Conservation (phyloP, 352 stramenopile genomes). For the Globisporangium emineosum region DNA sequence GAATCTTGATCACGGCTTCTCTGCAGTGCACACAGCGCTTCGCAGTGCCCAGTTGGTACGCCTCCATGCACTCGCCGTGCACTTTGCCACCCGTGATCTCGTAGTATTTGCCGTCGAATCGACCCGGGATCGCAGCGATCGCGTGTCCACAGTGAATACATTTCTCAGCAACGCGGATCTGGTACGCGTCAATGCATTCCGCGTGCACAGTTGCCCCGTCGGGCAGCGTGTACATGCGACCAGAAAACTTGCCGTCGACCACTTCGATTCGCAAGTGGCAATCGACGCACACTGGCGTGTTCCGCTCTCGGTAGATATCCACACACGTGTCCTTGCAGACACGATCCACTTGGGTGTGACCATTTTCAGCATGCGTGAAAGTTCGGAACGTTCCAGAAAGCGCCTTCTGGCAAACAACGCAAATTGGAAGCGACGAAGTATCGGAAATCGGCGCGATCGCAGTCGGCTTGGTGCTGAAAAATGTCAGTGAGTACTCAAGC, state of each 20-base stretch:
- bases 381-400: slow-evolving; percentile 65
- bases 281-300: slow-evolving; percentile 71
- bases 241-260: slow-evolving; percentile 69
- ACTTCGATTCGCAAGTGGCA: slow-evolving; percentile 77
- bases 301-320: slow-evolving; percentile 66
- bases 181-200: slow-evolving; percentile 86
- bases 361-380: slow-evolving; percentile 54
- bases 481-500: slow-evolving; percentile 47
- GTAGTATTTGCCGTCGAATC: slow-evolving; percentile 81
- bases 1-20: slow-evolving; percentile 66
- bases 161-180: slow-evolving; percentile 75
- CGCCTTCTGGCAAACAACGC: slow-evolving; percentile 60
- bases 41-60: slow-evolving; percentile 64
- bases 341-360: slow-evolving; percentile 57
- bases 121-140: slow-evolving; percentile 69
- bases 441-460: slow-evolving; percentile 59
- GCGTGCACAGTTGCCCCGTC: slow-evolving; percentile 76
- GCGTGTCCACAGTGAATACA: slow-evolving; percentile 77
- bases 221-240: slow-evolving; percentile 73
- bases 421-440: slow-evolving; percentile 56
- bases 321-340: slow-evolving; percentile 78
- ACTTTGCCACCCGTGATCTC: slow-evolving; percentile 72
- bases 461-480: slow-evolving; percentile 63
- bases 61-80: slow-evolving; percentile 83
- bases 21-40: slow-evolving; percentile 71